Conservation (phyloP, 202 grass and related monocot species). For the Carex arenaria region DNA sequence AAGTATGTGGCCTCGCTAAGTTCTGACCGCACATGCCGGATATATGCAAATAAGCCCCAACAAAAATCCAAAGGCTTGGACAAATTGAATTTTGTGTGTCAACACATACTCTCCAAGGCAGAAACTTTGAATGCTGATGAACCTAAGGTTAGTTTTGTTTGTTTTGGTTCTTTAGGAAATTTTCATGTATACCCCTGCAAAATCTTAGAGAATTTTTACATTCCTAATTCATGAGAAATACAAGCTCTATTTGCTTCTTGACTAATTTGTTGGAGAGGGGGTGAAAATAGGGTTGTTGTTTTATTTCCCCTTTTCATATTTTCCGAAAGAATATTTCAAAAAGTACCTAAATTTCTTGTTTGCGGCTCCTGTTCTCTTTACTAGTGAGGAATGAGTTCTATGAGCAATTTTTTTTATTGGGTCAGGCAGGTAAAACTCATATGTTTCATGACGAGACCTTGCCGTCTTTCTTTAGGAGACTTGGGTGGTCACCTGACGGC, state of each 20-base stretch:
- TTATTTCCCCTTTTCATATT: neutral
- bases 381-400: neutral
- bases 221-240: neutral
- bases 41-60: constrained; percentile 92
- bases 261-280: neutral
- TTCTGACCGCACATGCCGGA: constrained; percentile 84
- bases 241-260: too few species aligned
- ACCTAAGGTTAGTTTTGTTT: constrained; percentile 57
- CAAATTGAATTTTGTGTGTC: constrained; percentile 79
- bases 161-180: constrained; percentile 2
- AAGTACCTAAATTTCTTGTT: neutral
- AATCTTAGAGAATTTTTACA: neutral
- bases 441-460: constrained; percentile 95
- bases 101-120: constrained; percentile 60
- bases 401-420: constrained; percentile 37
- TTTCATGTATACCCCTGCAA: neutral
- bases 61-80: constrained; percentile 57
- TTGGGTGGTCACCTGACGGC: constrained; percentile 92
- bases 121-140: constrained; percentile 61
- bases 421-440: constrained; percentile 52
- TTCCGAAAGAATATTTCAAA: neutral
- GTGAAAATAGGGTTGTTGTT: neutral
- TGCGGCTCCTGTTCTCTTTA: neutral
- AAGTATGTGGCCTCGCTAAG: constrained; percentile 86
- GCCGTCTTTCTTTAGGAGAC: constrained; percentile 94